Conservation (phyloP, 768 basidiomycete species). For the Termitomyces sp. region DNA sequence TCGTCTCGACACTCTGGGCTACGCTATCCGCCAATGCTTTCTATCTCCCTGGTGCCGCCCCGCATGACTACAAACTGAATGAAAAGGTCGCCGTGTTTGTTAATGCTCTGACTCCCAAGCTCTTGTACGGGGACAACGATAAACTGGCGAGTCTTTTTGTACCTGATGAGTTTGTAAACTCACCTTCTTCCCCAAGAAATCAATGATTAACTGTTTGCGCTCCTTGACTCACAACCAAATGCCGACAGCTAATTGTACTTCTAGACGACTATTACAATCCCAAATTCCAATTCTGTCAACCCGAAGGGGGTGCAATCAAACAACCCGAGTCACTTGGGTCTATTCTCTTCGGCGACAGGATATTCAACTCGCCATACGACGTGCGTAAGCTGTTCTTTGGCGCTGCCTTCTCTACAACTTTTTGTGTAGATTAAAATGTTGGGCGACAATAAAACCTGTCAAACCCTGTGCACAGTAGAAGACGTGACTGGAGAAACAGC, state of each 20-base stretch:
- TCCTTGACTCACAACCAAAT: not conserved
- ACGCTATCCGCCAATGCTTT: conserved; percentile 50
- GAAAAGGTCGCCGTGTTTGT: conserved; percentile 79
- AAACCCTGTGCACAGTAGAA: conserved; percentile 56
- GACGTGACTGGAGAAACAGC: conserved; percentile 67
- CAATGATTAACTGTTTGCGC: conserved; percentile 76
- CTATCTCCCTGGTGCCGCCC: conserved; percentile 91
- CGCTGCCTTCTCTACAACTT: not conserved
- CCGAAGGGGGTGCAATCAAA: conserved; percentile 63
- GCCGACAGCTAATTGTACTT: conserved; percentile 12
- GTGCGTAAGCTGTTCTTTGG: conserved; percentile 34
- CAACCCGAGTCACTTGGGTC: conserved; percentile 87
- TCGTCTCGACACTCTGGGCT: conserved; percentile 16
- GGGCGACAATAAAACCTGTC: conserved; percentile 69
- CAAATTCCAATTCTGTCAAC: conserved; percentile 81
- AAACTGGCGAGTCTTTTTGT: conserved; percentile 58
- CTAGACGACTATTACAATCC: conserved; percentile 92
- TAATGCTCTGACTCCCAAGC: conserved; percentile 86
- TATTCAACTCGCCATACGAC: conserved; percentile 87
- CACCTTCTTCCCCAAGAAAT: conserved; percentile 54
- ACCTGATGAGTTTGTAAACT: not conserved
- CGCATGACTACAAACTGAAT: conserved; percentile 69
- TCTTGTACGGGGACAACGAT: conserved; percentile 58
- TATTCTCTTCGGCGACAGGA: conserved; percentile 94
- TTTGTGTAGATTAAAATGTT: conserved; percentile 74